Evolutionary conservation across 192 early-diverging fungal genomes (phyloP).

Genomic region (Backusella circina): DNA sequence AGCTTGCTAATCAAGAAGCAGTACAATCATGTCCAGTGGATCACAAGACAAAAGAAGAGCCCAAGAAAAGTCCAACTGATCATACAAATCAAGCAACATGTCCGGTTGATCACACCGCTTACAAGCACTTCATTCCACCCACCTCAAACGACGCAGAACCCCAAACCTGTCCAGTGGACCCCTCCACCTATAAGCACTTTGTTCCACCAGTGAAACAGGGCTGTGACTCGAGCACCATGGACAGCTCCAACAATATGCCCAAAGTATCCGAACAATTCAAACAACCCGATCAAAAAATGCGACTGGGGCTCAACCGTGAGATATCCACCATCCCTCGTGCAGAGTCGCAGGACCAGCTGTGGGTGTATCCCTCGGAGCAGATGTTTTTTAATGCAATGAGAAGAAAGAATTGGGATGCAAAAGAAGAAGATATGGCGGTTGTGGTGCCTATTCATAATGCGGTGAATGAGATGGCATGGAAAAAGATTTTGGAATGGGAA

Average conservation of each 20-base stretch:
- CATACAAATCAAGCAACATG: slow-evolving; percentile 34
- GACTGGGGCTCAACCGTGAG: slow-evolving; percentile 63
- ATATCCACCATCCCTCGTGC: slow-evolving; percentile 75
- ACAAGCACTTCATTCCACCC: slow-evolving; percentile 41
- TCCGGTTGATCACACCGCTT: slow-evolving; percentile 55
- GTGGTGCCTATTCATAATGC: slow-evolving; percentile 94
- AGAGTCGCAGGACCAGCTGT: slow-evolving; percentile 47
- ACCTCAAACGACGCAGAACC: slow-evolving; percentile 14
- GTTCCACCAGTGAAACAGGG: slow-evolving; percentile 28
- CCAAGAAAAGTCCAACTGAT: slow-evolving; percentile 34
- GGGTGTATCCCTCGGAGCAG: slow-evolving; percentile 93
- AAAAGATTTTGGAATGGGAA: slow-evolving; percentile 85
- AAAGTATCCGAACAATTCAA: slow-evolving; percentile 46
- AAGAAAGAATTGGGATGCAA: slow-evolving; percentile 85
- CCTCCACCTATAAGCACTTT: slow-evolving; percentile 49
- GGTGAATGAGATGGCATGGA: slow-evolving; percentile 91
- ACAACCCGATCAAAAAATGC: slow-evolving; percentile 34
- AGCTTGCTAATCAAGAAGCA: slow-evolving; percentile 1
- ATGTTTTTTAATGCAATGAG: slow-evolving; percentile 97
- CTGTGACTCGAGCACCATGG: slow-evolving; percentile 36
- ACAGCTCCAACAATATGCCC: slow-evolving; percentile 66
- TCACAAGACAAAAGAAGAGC: slow-evolving; percentile 39
- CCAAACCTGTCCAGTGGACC: slow-evolving; percentile 54
- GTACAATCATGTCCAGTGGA: slow-evolving; percentile 48
- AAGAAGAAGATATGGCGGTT: slow-evolving; percentile 80